phyloP scores from a whole-genome alignment of 2,329 filamentous ascomycete genomes.

The Diplocarpon rosae region DNA sequence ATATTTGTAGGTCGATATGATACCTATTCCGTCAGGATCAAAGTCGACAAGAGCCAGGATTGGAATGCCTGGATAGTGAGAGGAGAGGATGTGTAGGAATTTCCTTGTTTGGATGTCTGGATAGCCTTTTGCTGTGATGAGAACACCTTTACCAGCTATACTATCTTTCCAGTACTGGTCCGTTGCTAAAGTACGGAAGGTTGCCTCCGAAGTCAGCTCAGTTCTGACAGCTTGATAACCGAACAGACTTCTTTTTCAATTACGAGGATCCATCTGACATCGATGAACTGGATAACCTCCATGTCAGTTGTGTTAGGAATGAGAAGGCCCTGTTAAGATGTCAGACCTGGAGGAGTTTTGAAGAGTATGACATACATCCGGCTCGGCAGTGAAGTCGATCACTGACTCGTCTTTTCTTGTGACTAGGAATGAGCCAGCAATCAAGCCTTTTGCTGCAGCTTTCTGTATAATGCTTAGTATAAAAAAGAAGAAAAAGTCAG shows the following conservation, averaged over 20 bases:
- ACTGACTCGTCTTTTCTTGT: constrained; percentile 34
- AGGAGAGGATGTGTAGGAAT: constrained; percentile 47
- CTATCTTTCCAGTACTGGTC: constrained; percentile 42
- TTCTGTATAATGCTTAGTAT: constrained; percentile 35
- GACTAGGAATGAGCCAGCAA: constrained; percentile 47
- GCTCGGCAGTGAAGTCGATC: constrained; percentile 30
- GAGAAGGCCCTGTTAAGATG: constrained; percentile 40
- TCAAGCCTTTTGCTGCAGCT: constrained; percentile 62
- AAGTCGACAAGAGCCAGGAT: constrained; percentile 60
- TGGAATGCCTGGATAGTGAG: constrained; percentile 37
- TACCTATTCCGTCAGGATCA: constrained; percentile 66
- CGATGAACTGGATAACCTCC: constrained; percentile 36
- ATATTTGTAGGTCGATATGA: constrained; percentile 62
- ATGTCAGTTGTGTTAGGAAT: constrained; percentile 45
- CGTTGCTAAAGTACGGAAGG: constrained; percentile 55
- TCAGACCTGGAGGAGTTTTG: neutral
- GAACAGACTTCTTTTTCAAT: constrained; percentile 64
- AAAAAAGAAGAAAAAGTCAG: neutral
- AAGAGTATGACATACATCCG: constrained; percentile 27
- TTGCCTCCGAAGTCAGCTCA: constrained; percentile 45
- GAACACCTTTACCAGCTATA: constrained; percentile 43
- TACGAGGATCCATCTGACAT: constrained; percentile 54
- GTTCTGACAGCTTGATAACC: neutral
- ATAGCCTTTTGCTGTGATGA: constrained; percentile 75
- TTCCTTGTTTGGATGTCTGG: constrained; percentile 61